These are phyloP conservation scores for Penicillium sp. DNA, from an alignment of 2,329 filamentous ascomycete species.

Conservation along the genomic window DNA sequence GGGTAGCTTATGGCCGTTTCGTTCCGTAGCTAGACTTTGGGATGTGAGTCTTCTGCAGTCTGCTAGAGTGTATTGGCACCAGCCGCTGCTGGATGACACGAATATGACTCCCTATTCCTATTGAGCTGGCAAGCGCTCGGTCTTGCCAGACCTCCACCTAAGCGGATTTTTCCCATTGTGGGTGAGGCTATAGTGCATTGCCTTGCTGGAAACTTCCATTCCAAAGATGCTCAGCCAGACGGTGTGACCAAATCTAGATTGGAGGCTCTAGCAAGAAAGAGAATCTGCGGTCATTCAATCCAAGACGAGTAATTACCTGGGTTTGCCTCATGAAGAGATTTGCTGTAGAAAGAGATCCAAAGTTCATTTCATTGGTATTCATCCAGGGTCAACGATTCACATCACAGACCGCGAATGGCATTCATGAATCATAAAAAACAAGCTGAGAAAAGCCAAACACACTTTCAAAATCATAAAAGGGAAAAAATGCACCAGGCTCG, in stretches of 20 bases:
- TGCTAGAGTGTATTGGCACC: neutral
- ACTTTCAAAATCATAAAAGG: neutral
- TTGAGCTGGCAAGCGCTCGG: neutral
- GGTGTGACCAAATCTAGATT: too few relatives aligned
- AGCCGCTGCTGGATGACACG: neutral
- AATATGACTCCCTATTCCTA: neutral
- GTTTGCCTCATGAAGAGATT: neutral
- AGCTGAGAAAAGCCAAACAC: neutral
- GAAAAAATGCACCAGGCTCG: neutral
- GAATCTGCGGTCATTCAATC: neutral
- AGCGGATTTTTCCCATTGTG: neutral
- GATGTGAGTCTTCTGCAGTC: neutral
- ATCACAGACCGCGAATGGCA: conserved; percentile 9
- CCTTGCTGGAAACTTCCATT: neutral
- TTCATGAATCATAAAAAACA: conserved; percentile 21
- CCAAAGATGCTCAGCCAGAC: too few relatives aligned
- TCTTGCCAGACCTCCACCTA: neutral
- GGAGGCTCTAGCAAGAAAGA: too few relatives aligned
- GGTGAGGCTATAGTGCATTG: neutral
- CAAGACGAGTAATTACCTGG: neutral
- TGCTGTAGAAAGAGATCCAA: neutral
- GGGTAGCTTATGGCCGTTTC: neutral
- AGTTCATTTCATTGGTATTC: neutral
- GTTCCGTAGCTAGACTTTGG: neutral
- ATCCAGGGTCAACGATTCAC: neutral